phyloP scores from a whole-genome alignment of 176 grass and related monocot species.

The Bolboschoenus planiculmis region DNA sequence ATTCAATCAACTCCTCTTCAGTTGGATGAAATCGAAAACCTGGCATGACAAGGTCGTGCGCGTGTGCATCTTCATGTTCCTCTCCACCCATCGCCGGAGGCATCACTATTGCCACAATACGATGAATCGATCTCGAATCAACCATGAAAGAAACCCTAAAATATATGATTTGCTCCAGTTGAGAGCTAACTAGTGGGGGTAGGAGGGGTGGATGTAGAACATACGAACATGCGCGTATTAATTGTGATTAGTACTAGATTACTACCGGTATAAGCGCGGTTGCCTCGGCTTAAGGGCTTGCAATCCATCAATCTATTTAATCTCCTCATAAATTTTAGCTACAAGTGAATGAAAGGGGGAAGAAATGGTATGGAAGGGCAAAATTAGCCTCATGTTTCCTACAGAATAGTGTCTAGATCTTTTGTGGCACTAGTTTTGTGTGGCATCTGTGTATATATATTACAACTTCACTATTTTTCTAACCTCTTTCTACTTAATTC shows the following conservation, averaged over 20 bases:
- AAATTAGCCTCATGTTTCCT: background rate
- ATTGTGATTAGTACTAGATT: slow-evolving; percentile 36
- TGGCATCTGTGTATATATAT: background rate
- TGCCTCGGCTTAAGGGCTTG: slow-evolving; percentile 2
- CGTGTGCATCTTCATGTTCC: slow-evolving; percentile 32
- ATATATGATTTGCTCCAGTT: slow-evolving; percentile 17
- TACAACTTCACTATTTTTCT: slow-evolving; percentile 15
- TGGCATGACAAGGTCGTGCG: slow-evolving; percentile 85
- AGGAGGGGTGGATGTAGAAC: background rate
- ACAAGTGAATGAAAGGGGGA: slow-evolving; percentile 18
- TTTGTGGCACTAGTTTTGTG: background rate
- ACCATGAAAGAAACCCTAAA: slow-evolving; percentile 32
- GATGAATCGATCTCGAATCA: slow-evolving; percentile 33
- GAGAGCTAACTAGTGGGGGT: slow-evolving; percentile 6
- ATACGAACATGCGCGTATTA: slow-evolving; percentile 20
- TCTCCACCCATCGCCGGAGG: slow-evolving; percentile 6
- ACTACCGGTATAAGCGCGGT: slow-evolving; percentile 3
- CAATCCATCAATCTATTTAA: slow-evolving; percentile 27
- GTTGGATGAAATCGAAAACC: slow-evolving; percentile 99
- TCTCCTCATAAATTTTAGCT: slow-evolving; percentile 8
- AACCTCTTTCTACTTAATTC: background rate
- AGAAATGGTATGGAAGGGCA: slow-evolving; percentile 16
- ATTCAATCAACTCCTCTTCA: slow-evolving; percentile 97
- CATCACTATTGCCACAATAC: slow-evolving; percentile 30
- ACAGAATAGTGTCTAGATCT: slow-evolving; percentile 1